Evolutionary conservation across 2,329 filamentous ascomycete genomes (phyloP).

Genomic region (Endothia cerciana): DNA sequence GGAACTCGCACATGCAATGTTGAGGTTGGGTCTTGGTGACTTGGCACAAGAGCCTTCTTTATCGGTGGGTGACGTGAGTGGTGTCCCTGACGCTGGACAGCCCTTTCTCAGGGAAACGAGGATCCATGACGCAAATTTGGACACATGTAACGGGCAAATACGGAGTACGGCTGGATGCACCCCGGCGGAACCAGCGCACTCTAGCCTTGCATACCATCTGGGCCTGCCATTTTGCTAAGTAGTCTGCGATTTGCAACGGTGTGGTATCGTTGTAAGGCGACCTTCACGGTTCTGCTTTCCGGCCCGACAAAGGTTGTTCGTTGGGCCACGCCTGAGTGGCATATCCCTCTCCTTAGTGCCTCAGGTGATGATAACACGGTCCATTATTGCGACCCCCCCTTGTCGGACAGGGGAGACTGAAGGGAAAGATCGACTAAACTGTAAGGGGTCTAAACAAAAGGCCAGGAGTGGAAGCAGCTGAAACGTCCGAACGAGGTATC

Average conservation of each 20-base stretch:
- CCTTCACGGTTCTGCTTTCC: neutral
- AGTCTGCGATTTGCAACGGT: neutral
- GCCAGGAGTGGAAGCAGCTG: conserved; percentile 32
- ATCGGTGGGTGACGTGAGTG: neutral
- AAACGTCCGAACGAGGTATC: conserved; percentile 32
- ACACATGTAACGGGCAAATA: neutral
- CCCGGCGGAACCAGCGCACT: neutral
- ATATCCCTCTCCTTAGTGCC: conserved; percentile 5
- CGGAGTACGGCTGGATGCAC: conserved; percentile 5
- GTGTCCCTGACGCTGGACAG: neutral
- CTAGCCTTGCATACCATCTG: conserved; percentile 5
- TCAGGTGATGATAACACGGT: neutral
- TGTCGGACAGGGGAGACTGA: conserved; percentile 4
- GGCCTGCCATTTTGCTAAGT: conserved; percentile 10
- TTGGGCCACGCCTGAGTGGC: neutral
- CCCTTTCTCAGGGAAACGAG: neutral
- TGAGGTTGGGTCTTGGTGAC: neutral
- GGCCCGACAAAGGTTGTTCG: conserved; percentile 2
- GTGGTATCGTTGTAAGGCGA: conserved; percentile 9
- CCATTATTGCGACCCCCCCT: neutral
- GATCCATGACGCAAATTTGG: neutral
- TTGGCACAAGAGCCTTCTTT: neutral
- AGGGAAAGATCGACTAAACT: conserved; percentile 6
- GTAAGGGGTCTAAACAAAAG: neutral
- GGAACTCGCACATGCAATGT: neutral